Conservation (phyloP, 2,329 filamentous ascomycete species). For the Apiospora phragmitis region DNA sequence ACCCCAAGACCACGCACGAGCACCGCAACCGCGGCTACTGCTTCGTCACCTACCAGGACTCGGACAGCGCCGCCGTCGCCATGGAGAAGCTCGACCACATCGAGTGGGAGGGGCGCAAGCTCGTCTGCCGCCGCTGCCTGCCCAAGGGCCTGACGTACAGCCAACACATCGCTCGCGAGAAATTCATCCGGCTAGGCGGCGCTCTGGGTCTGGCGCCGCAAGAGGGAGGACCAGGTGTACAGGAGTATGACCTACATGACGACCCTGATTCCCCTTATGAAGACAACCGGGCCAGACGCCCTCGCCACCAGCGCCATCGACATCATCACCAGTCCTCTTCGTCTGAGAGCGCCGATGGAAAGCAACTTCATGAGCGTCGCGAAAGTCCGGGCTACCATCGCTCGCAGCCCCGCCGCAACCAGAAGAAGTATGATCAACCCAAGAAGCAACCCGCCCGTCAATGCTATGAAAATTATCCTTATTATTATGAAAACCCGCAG, state of each 20-base stretch:
- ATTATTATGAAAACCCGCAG: background rate
- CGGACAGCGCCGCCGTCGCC: background rate
- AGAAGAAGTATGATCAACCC: background rate
- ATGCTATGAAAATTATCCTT: background rate
- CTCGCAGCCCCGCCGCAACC: background rate
- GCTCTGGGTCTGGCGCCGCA: background rate
- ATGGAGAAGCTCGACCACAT: background rate
- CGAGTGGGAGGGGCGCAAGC: background rate
- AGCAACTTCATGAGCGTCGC: background rate
- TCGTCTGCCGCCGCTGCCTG: slow-evolving; percentile 12
- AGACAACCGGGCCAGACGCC: background rate
- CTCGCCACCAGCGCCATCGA: background rate
- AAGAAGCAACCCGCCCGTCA: too few species aligned
- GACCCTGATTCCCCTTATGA: background rate
- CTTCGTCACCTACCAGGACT: slow-evolving; percentile 12
- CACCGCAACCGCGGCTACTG: slow-evolving; percentile 13
- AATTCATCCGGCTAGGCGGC: background rate
- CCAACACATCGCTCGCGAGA: background rate
- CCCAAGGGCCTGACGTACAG: slow-evolving; percentile 12
- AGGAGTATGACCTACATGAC: background rate
- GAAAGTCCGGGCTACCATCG: background rate
- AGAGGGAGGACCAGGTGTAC: too few species aligned
- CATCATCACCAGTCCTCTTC: background rate
- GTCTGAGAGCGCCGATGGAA: background rate
- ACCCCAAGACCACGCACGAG: background rate